phyloP scores from a whole-genome alignment of 768 basidiomycete species.

The Paxillus ammoniavirescens region DNA sequence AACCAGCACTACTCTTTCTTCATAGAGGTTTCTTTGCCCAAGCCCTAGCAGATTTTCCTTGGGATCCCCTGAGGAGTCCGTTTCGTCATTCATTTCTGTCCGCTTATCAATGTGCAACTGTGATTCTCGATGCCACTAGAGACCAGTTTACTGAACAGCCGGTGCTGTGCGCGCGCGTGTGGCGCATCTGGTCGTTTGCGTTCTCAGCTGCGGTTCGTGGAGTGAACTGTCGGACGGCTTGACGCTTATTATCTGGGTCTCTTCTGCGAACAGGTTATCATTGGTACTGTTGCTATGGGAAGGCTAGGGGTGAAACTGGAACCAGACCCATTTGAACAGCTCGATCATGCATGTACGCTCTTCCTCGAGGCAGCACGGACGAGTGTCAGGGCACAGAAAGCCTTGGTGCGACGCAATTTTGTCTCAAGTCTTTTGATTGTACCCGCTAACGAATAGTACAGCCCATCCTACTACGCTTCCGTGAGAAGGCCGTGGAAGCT shows the following conservation, averaged over 20 bases:
- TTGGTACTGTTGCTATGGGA: conserved; percentile 54
- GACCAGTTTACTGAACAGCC: conserved; percentile 45
- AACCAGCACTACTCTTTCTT: conserved; percentile 49
- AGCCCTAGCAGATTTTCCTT: conserved; percentile 47
- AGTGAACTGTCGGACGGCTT: not conserved
- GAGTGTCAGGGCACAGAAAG: conserved; percentile 49
- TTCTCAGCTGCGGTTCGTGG: conserved; percentile 53
- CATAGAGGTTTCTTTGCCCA: conserved; percentile 60
- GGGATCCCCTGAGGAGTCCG: conserved; percentile 46
- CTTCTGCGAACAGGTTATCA: conserved; percentile 39
- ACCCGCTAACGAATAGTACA: conserved; percentile 14
- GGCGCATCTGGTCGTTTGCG: conserved; percentile 57
- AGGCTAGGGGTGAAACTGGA: conserved; percentile 42
- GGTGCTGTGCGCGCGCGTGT: conserved; percentile 47
- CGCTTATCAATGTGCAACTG: conserved; percentile 51
- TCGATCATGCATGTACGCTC: conserved; percentile 45
- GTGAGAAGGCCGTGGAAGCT: conserved; percentile 39
- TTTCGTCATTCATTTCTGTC: conserved; percentile 51
- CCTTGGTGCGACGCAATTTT: conserved; percentile 33
- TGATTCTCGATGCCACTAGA: conserved; percentile 41
- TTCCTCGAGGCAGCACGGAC: conserved; percentile 44
- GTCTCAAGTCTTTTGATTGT: not conserved
- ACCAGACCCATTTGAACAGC: conserved; percentile 44
- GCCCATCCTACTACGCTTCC: conserved; percentile 47
- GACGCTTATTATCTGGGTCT: not conserved